Conservation (phyloP, 2,329 filamentous ascomycete genomes). For the Immersiporthe knoxdaviesiana region DNA sequence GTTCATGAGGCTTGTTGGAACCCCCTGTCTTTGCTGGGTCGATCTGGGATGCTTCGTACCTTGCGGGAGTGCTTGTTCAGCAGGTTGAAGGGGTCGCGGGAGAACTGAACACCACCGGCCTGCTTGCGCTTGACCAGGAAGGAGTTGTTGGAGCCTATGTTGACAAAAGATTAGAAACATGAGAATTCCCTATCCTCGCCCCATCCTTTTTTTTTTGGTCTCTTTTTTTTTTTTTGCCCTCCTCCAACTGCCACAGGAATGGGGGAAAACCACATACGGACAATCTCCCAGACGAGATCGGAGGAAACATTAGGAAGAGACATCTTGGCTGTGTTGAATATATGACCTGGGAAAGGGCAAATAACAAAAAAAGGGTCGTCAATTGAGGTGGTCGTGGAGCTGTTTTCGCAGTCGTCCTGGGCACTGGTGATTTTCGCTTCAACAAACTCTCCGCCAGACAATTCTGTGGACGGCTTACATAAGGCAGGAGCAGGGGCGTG, state of each 20-base stretch:
- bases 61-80: slow-evolving; percentile 90
- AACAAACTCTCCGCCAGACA: slow-evolving; percentile 17
- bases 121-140: slow-evolving; percentile 89
- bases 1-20: not conserved
- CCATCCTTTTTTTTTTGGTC: not conserved
- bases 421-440: slow-evolving; percentile 26
- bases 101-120: slow-evolving; percentile 84
- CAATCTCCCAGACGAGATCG: slow-evolving; percentile 93
- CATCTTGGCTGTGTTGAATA: slow-evolving; percentile 53
- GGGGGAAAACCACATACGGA: slow-evolving; percentile 68
- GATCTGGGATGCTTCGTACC: slow-evolving; percentile 54
- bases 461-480: slow-evolving; percentile 30
- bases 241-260: slow-evolving; percentile 4
- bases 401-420: slow-evolving; percentile 26
- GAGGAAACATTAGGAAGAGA: slow-evolving; percentile 75
- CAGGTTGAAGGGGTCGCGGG: slow-evolving; percentile 91
- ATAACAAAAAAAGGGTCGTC: slow-evolving; percentile 16
- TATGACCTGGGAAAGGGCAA: slow-evolving; percentile 6
- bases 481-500: not conserved
- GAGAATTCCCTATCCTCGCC: not conserved
- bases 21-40: not conserved
- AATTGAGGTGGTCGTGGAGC: slow-evolving; percentile 29
- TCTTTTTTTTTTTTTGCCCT: not conserved
- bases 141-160: slow-evolving; percentile 80
- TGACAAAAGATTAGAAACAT: slow-evolving; percentile 26